Evolutionary conservation across 192 early-diverging fungal genomes (phyloP).

Genomic region (Phycomyces blakesleeanus): DNA sequence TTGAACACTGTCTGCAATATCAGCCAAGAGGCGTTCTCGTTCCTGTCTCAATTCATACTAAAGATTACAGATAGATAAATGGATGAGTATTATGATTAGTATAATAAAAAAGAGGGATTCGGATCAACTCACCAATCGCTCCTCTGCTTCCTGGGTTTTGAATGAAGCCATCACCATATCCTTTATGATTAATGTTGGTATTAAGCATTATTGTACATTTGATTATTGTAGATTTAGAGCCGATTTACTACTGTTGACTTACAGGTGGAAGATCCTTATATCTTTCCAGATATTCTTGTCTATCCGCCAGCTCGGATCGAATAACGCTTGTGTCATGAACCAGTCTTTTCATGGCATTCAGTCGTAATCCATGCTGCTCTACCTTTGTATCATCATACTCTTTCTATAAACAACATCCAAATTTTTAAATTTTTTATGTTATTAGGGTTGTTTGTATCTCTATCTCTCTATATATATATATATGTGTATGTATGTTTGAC

Average conservation of each 20-base stretch:
- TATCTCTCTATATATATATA: no score
- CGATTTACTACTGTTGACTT: not conserved
- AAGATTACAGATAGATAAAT: no score
- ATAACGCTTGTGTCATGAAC: not conserved
- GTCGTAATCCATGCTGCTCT: not conserved
- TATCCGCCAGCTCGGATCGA: not conserved
- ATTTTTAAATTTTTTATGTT: no score
- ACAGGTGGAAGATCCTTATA: not conserved
- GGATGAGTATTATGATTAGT: not conserved
- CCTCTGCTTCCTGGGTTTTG: not conserved
- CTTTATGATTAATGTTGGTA: not conserved
- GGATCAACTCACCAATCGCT: not conserved
- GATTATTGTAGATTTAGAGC: not conserved
- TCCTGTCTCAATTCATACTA: not conserved
- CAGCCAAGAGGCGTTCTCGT: not conserved
- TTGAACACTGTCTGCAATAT: not conserved
- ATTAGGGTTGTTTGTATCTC: no score
- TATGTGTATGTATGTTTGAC: no score
- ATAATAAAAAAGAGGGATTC: not conserved
- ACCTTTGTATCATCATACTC: not conserved
- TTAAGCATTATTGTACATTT: not conserved
- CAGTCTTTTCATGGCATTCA: not conserved
- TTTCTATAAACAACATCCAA: no score
- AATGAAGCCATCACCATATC: not conserved
- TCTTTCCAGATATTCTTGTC: not conserved